These are phyloP conservation scores for Leishmania braziliensis DNA, from an alignment of 208 protist species.

Conservation along the genomic window DNA sequence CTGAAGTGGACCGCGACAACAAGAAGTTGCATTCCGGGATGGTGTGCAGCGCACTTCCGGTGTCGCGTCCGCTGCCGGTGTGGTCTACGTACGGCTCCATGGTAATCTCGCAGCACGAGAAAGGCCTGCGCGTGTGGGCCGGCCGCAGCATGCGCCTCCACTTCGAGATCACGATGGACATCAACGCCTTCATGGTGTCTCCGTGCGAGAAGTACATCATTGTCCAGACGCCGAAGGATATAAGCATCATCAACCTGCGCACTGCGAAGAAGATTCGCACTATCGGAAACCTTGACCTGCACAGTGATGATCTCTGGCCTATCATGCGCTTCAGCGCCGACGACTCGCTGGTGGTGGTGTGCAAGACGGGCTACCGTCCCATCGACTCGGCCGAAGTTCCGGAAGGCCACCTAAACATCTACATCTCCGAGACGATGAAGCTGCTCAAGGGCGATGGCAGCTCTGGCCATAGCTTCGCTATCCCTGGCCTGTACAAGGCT, in stretches of 20 bases:
- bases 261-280: conserved; percentile 83
- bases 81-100: conserved; percentile 89
- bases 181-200: conserved; percentile 86
- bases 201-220: conserved; percentile 90
- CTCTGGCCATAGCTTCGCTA: conserved; percentile 63
- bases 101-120: conserved; percentile 78
- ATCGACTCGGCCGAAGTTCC: conserved; percentile 33
- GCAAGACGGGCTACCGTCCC: conserved; percentile 62
- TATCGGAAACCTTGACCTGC: conserved; percentile 80
- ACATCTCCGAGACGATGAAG: conserved; percentile 76
- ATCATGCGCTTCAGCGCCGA: conserved; percentile 88
- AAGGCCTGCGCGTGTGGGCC: conserved; percentile 83
- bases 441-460: conserved; percentile 56
- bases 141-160: conserved; percentile 82
- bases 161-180: conserved; percentile 78
- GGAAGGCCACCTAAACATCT: conserved; percentile 77
- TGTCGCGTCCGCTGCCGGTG: conserved; percentile 71
- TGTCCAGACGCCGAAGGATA: conserved; percentile 77
- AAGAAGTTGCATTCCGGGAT: conserved; percentile 65
- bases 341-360: conserved; percentile 83
- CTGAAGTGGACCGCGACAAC: conserved; percentile 75
- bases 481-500: conserved; percentile 76
- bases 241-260: conserved; percentile 82
- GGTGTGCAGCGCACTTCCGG: conserved; percentile 66
- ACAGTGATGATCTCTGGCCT: conserved; percentile 80